A percentile compares a stretch with the other conserved stretches of the same genome.
Evolutionary conservation across 805 yeast genomes (phyloP).

Genomic region (Schizosaccharomyces octosporus): DNA sequence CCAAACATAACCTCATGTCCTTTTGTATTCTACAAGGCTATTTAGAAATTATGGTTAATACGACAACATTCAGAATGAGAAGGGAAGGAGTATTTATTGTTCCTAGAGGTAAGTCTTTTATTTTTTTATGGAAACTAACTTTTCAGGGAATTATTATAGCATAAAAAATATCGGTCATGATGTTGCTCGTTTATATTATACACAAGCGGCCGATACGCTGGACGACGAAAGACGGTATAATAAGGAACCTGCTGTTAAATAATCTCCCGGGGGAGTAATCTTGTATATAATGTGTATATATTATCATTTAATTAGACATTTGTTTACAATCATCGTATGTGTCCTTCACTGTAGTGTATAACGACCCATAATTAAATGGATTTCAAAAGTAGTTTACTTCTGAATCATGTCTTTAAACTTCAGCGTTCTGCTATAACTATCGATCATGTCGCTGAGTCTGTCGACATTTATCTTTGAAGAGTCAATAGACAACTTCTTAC

Average conservation of each 20-base stretch:
- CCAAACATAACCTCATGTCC: slow-evolving; percentile 44
- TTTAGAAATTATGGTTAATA: slow-evolving; percentile 40
- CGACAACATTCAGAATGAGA: slow-evolving; percentile 32
- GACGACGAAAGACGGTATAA: slow-evolving; percentile 3
- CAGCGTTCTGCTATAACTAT: background rate
- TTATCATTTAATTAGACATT: too few relatives aligned
- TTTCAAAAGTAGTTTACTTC: background rate
- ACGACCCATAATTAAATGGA: too few relatives aligned
- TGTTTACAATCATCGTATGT: too few relatives aligned
- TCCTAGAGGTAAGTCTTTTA: slow-evolving; percentile 32
- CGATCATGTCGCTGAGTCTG: background rate
- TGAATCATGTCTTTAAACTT: background rate
- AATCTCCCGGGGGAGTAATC: too few relatives aligned
- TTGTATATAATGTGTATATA: too few relatives aligned
- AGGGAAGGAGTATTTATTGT: slow-evolving; percentile 60
- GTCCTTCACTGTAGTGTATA: too few relatives aligned
- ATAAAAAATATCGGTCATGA: slow-evolving; percentile 25
- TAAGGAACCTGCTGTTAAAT: background rate
- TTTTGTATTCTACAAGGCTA: slow-evolving; percentile 54
- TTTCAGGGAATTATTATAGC: slow-evolving; percentile 12
- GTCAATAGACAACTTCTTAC: background rate
- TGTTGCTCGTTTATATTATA: slow-evolving; percentile 45
- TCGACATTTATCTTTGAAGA: background rate
- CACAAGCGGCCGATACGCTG: slow-evolving; percentile 28
- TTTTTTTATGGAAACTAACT: too few relatives aligned